phyloP scores from a whole-genome alignment of 139 green algal genomes.

The Chlamydomonas sp. region DNA sequence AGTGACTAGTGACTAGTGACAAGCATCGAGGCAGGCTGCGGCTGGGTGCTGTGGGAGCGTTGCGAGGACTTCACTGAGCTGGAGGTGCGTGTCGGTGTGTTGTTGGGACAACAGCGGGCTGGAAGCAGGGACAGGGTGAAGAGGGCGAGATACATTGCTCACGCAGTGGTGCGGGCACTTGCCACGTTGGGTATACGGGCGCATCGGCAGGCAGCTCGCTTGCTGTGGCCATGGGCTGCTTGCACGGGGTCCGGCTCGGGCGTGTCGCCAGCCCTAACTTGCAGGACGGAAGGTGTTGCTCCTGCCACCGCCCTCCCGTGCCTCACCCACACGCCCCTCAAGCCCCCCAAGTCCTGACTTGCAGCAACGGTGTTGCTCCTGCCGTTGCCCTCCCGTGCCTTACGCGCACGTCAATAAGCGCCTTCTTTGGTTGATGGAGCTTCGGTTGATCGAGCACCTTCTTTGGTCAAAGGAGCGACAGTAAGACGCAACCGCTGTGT shows the following conservation, averaged over 20 bases:
- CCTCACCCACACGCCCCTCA: not conserved
- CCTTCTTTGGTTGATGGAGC: too few species aligned
- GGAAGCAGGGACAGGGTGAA: too few species aligned
- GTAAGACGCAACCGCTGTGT: not conserved
- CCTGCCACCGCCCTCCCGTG: not conserved
- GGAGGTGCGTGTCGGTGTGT: too few species aligned
- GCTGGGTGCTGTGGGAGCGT: too few species aligned
- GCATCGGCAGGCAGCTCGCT: too few species aligned
- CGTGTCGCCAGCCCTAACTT: not conserved
- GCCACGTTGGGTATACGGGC: not conserved
- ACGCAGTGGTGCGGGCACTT: too few species aligned
- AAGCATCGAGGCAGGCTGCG: too few species aligned
- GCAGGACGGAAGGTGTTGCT: not conserved
- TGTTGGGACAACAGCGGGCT: too few species aligned
- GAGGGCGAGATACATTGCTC: too few species aligned
- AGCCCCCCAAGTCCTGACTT: not conserved
- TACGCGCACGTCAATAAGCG: not conserved
- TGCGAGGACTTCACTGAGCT: too few species aligned
- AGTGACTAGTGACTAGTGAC: too few species aligned
- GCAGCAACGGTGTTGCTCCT: not conserved
- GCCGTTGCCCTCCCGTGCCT: not conserved
- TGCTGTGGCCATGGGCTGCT: not conserved
- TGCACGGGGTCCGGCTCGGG: not conserved
- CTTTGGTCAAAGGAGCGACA: not conserved
- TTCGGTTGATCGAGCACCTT: too few species aligned